phyloP scores from a whole-genome alignment of 2,329 filamentous ascomycete species.

The Colletotrichum sp. region DNA sequence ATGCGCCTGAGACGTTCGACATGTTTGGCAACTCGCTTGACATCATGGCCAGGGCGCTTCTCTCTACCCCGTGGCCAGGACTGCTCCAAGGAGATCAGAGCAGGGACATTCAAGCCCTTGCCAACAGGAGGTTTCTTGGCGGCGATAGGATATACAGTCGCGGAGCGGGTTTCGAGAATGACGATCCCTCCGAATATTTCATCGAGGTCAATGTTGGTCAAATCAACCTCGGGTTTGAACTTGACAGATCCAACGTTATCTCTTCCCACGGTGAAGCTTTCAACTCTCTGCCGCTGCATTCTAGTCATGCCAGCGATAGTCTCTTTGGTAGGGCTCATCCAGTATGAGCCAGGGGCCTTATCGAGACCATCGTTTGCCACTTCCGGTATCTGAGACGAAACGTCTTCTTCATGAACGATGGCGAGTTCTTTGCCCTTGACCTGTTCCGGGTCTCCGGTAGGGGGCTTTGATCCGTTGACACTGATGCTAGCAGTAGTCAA shows the following conservation, averaged over 20 bases:
- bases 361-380: slow-evolving; percentile 34
- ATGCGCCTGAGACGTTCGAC: slow-evolving; percentile 81
- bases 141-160: slow-evolving; percentile 84
- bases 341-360: slow-evolving; percentile 77
- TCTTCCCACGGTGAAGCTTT: slow-evolving; percentile 81
- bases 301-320: slow-evolving; percentile 82
- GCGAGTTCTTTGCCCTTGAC: slow-evolving; percentile 77
- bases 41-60: slow-evolving; percentile 56
- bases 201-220: slow-evolving; percentile 79
- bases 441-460: slow-evolving; percentile 68
- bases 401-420: slow-evolving; percentile 76
- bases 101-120: slow-evolving; percentile 90
- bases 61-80: slow-evolving; percentile 82
- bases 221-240: slow-evolving; percentile 83
- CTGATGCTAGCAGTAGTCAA: not conserved
- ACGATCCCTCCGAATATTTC: slow-evolving; percentile 81
- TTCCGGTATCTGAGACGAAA: slow-evolving; percentile 33
- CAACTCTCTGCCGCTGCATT: slow-evolving; percentile 76
- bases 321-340: slow-evolving; percentile 78
- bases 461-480: slow-evolving; percentile 25
- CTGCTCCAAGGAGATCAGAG: slow-evolving; percentile 86
- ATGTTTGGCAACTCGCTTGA: slow-evolving; percentile 79
- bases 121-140: slow-evolving; percentile 83
- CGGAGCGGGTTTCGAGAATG: slow-evolving; percentile 75
- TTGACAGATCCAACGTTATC: slow-evolving; percentile 79